A percentile compares a stretch with the other conserved stretches of the same genome.
phyloP scores from a whole-genome alignment of 805 yeast genomes.

The Starmerella scarabaei region DNA sequence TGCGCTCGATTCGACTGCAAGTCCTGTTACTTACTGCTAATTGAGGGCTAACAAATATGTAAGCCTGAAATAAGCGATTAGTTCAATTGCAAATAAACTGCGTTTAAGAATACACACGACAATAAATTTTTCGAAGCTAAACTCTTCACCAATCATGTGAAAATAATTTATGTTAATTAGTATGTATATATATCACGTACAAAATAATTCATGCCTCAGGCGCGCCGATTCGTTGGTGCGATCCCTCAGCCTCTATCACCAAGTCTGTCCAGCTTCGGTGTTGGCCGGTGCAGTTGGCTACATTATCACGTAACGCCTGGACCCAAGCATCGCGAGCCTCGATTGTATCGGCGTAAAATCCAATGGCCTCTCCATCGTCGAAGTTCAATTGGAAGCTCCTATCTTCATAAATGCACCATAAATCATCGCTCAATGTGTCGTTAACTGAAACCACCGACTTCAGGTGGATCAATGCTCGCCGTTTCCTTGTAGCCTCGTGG shows the following conservation, averaged over 20 bases:
- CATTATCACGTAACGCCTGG: slow-evolving; percentile 40
- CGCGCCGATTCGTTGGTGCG: no score
- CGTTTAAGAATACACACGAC: no score
- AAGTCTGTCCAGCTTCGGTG: slow-evolving; percentile 22
- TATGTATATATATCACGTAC: background rate
- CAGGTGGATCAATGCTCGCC: slow-evolving; percentile 63
- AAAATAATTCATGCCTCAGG: background rate
- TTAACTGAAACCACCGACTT: slow-evolving; percentile 47
- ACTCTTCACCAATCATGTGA: background rate
- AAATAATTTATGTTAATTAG: background rate
- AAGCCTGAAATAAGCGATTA: no score
- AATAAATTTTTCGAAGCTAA: no score
- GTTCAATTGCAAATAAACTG: no score
- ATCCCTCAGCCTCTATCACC: slow-evolving; percentile 13
- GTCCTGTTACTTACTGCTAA: no score
- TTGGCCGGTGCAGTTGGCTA: slow-evolving; percentile 25
- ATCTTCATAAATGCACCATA: slow-evolving; percentile 60
- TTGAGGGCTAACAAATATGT: no score
- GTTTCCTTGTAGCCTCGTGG: slow-evolving; percentile 55
- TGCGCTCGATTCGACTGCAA: no score
- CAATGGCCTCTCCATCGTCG: slow-evolving; percentile 67
- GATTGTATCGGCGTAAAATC: slow-evolving; percentile 69
- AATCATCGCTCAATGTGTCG: slow-evolving; percentile 28
- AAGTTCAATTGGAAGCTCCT: slow-evolving; percentile 67
- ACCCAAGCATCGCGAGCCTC: slow-evolving; percentile 58